Evolutionary conservation across 306 rosid genomes (phyloP).

Genomic region (Elaeagnus macrophylla): DNA sequence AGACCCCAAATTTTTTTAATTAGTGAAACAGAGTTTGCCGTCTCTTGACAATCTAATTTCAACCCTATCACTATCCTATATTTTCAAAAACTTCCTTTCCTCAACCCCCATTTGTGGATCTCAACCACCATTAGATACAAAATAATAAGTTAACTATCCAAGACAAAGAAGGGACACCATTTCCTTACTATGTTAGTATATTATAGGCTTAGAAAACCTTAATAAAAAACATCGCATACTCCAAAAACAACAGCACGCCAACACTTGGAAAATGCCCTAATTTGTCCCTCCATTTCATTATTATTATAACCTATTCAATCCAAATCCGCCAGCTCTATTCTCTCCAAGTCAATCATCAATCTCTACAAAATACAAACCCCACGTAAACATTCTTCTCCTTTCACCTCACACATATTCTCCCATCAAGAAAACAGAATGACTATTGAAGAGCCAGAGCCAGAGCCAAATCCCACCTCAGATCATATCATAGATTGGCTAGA

Average conservation of each 20-base stretch:
- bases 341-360: constrained; percentile 47
- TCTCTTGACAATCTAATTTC: constrained; percentile 30
- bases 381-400: constrained; percentile 12
- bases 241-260: constrained; percentile 67
- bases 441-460: constrained; percentile 41
- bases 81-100: constrained; percentile 16
- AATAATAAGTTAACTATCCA: constrained; percentile 38
- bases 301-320: constrained; percentile 15
- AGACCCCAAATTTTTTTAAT: constrained; percentile 15
- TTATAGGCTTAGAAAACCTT: constrained; percentile 19
- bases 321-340: constrained; percentile 19
- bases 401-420: background rate
- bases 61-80: constrained; percentile 26
- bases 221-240: constrained; percentile 55
- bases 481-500: constrained; percentile 73
- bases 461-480: constrained; percentile 47
- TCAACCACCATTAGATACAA: constrained; percentile 29
- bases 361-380: constrained; percentile 7
- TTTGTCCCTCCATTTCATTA: constrained; percentile 40
- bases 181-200: constrained; percentile 22
- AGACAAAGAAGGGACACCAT: constrained; percentile 42
- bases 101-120: constrained; percentile 25
- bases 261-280: constrained; percentile 50
- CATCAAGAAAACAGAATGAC: constrained; percentile 29
- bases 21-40: constrained; percentile 41